Conservation (phyloP, 495 filamentous ascomycete species). For the Penicillium atrosanguineum region DNA sequence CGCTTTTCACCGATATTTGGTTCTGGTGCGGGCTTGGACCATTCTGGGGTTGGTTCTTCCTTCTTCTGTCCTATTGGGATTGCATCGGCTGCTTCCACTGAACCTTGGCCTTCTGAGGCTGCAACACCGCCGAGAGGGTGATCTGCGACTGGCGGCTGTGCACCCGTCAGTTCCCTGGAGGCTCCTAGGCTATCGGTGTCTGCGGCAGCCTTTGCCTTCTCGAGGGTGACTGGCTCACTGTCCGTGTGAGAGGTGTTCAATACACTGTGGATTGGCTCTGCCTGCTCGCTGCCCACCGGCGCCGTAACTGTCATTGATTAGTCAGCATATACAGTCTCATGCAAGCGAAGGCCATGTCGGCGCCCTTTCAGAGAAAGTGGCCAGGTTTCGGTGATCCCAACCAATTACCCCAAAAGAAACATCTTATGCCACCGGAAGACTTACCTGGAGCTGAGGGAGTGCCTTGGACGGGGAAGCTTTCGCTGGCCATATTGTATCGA, state of each 20-base stretch:
- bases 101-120: slow-evolving; percentile 6
- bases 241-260: slow-evolving; percentile 20
- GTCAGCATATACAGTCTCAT: slow-evolving; percentile 19
- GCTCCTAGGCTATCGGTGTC: slow-evolving; percentile 10
- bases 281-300: slow-evolving; percentile 9
- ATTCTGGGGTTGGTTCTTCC: slow-evolving; percentile 14
- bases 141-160: slow-evolving; percentile 3
- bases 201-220: slow-evolving; percentile 7
- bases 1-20: slow-evolving; percentile 32
- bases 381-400: not conserved
- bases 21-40: slow-evolving; percentile 7
- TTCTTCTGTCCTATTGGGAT: not conserved
- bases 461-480: slow-evolving; percentile 11
- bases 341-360: not conserved
- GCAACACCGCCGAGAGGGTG: slow-evolving; percentile 6
- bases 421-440: not conserved
- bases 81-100: not conserved
- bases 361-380: not conserved
- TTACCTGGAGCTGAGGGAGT: slow-evolving; percentile 24
- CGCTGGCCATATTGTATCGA: slow-evolving; percentile 31
- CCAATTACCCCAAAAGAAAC: not conserved
- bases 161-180: slow-evolving; percentile 3
- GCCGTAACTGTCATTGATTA: slow-evolving; percentile 10
- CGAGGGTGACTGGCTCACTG: slow-evolving; percentile 7
- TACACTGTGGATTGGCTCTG: slow-evolving; percentile 16